Conservation (phyloP, 2,329 filamentous ascomycete genomes). For the Epichloe sp. region DNA sequence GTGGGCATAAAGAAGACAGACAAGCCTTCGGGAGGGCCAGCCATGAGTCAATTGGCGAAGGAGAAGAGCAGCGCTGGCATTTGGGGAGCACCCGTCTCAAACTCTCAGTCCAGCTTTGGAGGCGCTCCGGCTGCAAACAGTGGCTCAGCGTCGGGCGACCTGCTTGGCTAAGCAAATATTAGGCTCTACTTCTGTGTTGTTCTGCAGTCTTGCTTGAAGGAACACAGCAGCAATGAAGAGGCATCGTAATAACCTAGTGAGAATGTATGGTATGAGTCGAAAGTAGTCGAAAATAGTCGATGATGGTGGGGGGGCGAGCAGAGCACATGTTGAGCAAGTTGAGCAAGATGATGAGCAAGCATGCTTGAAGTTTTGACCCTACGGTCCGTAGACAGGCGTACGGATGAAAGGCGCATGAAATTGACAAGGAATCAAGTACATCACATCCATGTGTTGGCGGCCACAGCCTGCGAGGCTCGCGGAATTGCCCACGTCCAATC, state of each 20-base stretch:
- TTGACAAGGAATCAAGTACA: conserved; percentile 20
- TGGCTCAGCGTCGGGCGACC: conserved; percentile 32
- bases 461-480: no score
- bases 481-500: no score
- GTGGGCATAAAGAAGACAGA: conserved; percentile 61
- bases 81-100: conserved; percentile 61
- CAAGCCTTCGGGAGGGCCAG: conserved; percentile 51
- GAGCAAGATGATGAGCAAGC: background rate
- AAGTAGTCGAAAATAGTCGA: background rate
- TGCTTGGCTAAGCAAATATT: conserved; percentile 28
- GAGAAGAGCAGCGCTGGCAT: conserved; percentile 92
- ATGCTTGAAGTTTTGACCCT: conserved; percentile 19
- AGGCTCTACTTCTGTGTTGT: background rate
- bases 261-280: background rate
- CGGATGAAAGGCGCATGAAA: conserved; percentile 18
- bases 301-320: background rate
- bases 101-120: conserved; percentile 17
- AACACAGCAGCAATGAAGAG: background rate
- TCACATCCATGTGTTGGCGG: background rate
- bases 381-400: conserved; percentile 25
- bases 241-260: background rate
- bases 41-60: conserved; percentile 91
- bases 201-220: background rate
- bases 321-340: conserved; percentile 1
- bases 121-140: conserved; percentile 15